Evolutionary conservation across 805 yeast genomes (phyloP), one percentile per base, ranked within the genome.

Genomic region (Metschnikowia koreensis): DNA sequence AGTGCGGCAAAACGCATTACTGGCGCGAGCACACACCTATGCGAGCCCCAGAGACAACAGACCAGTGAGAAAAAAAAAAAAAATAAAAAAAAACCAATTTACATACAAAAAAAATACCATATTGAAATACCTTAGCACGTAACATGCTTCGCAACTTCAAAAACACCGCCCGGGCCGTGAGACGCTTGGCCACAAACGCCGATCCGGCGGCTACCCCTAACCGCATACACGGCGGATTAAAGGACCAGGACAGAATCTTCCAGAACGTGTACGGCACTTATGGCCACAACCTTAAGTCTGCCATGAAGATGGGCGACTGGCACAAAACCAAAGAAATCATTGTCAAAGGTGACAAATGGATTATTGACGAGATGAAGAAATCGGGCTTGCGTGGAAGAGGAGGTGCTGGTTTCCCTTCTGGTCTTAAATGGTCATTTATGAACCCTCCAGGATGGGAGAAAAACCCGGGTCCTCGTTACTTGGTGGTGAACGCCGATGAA

Each of bases 361-460:
- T 89, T 70, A 89, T 89, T 64, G 90, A 86, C 65, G 93, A 89
- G 73, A 84, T 87, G 77, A 89, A 89, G 68, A 80, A 82, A 62
- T 85, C 92, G 22, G 96, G 96, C 22, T 77, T 89, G 58, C 82
- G 96, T 67, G 96, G 96, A 53, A 83, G 96, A 71, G 96, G 96
- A 53, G 96, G 96, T 65, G 96, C 96, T 43, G 96, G 96, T 15
- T 89, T 89, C 79, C 96, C 96, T 49, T 82, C 91, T 26, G 96
- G 96, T 33, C 80, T 89, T 65, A 89, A 89, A 71, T 89, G 96
- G 96, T 87, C 94, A 26, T 89, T 89, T 67, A 89, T 89, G 96
- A 89, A 89, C 73, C 96, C 96, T 43, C 96, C 96, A 50, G 94
- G 94, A 53, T 89, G 96, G 96, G 96, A 89, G 56, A 89, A 89